These are phyloP conservation scores for Rhexocercosporidium sp. DNA, from an alignment of 2,329 filamentous ascomycete species.

Conservation along the genomic window DNA sequence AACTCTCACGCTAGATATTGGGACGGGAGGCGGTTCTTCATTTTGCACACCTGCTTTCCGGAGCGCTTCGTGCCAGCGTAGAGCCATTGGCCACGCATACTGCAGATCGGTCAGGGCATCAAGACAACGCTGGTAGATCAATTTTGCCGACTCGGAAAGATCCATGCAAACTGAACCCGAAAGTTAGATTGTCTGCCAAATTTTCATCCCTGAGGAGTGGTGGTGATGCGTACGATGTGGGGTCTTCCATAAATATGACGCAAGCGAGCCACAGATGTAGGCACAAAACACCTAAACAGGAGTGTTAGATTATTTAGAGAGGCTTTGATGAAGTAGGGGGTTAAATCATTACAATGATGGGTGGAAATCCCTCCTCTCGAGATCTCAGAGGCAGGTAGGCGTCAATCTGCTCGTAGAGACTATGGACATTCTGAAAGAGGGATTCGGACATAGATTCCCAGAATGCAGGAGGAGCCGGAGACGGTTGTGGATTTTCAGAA, in stretches of 20 bases:
- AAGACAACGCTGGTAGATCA: conserved; percentile 36
- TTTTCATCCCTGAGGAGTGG: too few species aligned
- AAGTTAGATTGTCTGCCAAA: not conserved
- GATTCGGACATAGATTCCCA: conserved; percentile 40
- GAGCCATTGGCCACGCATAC: conserved; percentile 34
- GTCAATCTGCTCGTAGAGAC: conserved; percentile 46
- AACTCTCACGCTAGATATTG: not conserved
- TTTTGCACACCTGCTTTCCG: not conserved
- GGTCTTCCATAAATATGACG: conserved; percentile 41
- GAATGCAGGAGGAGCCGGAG: conserved; percentile 34
- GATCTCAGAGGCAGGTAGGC: conserved; percentile 41
- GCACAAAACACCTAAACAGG: conserved; percentile 42
- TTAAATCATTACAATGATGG: conserved; percentile 41
- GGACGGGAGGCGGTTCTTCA: not conserved
- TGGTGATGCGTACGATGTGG: conserved; percentile 26
- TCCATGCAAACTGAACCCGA: not conserved
- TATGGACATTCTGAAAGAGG: conserved; percentile 45
- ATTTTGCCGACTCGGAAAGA: conserved; percentile 36
- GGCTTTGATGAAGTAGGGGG: not conserved
- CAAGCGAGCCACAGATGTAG: conserved; percentile 49
- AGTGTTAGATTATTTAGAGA: not conserved
- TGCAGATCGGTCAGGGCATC: conserved; percentile 37
- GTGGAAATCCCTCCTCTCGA: conserved; percentile 37
- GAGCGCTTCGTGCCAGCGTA: not conserved
- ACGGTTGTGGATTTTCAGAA: conserved; percentile 12